These are phyloP conservation scores for Tilletiaria anomala DNA, from an alignment of 1,284 basidiomycete species.

Conservation along the genomic window DNA sequence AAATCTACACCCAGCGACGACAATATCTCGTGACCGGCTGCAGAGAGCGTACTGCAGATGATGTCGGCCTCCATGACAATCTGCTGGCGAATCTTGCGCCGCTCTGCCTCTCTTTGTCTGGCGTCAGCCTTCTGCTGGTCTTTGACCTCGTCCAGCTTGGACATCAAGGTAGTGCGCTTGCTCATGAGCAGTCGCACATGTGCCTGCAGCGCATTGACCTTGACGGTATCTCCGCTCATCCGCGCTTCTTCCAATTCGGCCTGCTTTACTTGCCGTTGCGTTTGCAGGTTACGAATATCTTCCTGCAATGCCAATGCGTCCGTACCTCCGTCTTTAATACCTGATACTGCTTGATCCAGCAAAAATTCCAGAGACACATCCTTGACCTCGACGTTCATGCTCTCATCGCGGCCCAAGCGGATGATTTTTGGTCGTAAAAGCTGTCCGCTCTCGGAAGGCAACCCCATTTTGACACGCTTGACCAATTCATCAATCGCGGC, in stretches of 20 bases:
- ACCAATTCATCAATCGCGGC: conserved; percentile 97
- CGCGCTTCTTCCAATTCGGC: conserved; percentile 12
- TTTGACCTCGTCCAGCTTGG: conserved; percentile 25
- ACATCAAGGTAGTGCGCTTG: conserved; percentile 16
- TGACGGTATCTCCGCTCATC: not conserved
- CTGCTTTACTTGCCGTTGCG: conserved; percentile 17
- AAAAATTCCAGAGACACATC: conserved; percentile 65
- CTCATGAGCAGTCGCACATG: conserved; percentile 17
- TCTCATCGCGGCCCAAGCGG: conserved; percentile 65
- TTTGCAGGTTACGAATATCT: conserved; percentile 2
- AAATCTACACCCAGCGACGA: conserved; percentile 60
- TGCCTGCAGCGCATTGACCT: conserved; percentile 13
- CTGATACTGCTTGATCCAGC: conserved; percentile 12
- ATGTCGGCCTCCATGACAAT: conserved; percentile 55
- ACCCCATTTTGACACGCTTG: conserved; percentile 65
- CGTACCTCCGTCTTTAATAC: conserved; percentile 1
- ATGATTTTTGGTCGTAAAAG: conserved; percentile 62
- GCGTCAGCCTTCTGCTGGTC: conserved; percentile 20
- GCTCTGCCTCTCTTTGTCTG: conserved; percentile 25
- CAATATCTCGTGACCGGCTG: conserved; percentile 70
- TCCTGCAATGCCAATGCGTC: conserved; percentile 17
- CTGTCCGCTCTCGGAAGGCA: conserved; percentile 50
- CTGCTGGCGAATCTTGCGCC: conserved; percentile 13
- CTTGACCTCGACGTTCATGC: conserved; percentile 67
- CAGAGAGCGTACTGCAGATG: conserved; percentile 81